Percentiles rank a stretch among this genome's conserved stretches.
Evolutionary conservation across 257 asterid species (phyloP).

Genomic region (Jacaranda mimosifolia): DNA sequence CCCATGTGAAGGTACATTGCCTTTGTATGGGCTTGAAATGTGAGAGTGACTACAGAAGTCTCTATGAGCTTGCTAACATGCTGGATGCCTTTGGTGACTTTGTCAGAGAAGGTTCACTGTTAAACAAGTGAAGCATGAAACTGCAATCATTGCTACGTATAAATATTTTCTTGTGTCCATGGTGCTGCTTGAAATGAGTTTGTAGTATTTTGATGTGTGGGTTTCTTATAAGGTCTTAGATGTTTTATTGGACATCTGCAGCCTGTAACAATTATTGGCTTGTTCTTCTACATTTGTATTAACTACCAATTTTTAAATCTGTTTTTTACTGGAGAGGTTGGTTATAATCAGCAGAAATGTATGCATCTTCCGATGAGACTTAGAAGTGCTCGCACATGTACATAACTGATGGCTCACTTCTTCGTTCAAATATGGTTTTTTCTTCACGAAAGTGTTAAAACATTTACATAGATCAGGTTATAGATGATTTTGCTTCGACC

Average conservation of each 20-base stretch:
- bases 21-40: neutral
- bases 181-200: neutral
- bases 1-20: neutral
- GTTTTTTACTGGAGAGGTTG: neutral
- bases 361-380: too few species aligned
- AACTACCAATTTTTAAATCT: neutral
- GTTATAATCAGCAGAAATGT: neutral
- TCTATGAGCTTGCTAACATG: neutral
- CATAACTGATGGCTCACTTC: slow-evolving; percentile 11
- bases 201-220: neutral
- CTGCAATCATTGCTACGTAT: neutral
- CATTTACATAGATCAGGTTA: neutral
- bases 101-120: neutral
- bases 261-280: neutral
- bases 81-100: neutral
- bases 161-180: neutral
- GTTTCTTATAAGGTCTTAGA: slow-evolving; percentile 20
- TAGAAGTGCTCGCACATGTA: neutral
- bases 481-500: too few species aligned
- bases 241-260: neutral
- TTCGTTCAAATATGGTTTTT: neutral
- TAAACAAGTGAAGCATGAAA: neutral
- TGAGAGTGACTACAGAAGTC: slow-evolving; percentile 9
- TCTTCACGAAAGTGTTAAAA: neutral
- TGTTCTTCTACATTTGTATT: neutral